Evolutionary conservation across 2,329 filamentous ascomycete genomes (phyloP), one percentile per base, ranked within the genome.

Genomic region (Penicillium sp.): DNA sequence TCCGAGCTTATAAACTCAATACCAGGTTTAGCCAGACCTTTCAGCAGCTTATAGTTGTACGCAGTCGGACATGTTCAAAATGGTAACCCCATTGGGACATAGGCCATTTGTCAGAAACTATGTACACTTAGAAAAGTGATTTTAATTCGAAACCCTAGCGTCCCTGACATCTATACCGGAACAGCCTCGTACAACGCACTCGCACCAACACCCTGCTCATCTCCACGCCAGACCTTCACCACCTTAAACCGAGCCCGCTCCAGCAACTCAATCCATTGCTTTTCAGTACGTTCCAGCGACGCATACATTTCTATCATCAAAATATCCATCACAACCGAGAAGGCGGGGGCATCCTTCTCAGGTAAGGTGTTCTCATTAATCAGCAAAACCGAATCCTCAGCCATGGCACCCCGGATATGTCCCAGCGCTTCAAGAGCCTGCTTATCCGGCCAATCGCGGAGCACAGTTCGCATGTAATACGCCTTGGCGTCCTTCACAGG

Each of bases 401-500:
- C 54, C 54, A 53, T 56, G 2, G 49, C 49, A n/a, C 53, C 54
- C 14, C 54, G 44, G 29, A 56, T 45, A 6, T 22, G 42, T 7
- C 15, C 22, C 15, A 55, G 47, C 15, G 31, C 31, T 29, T 33
- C 20, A 7, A 45, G 46, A 20, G 53, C 47, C 25, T 55, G 53
- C 29, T 46, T 41, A 40, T 55, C 53, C 2, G 47, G 47, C 46
- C 41, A 55, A n/a, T 55, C 53, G 25, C 51, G 53, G 29, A 55
- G 33, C 29, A 55, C 53, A 6, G 47, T 50, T 23, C 47, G 47
- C 47, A 55, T 40, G 15, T 50, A 55, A 25, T 55, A 55, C 8
- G 29, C 53, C 31, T 55, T 55, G 2, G 72, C 69, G 1, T 68
- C 65, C 50, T 11, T 31, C 9, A 53, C 33, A 8, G 43, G 35